These are phyloP conservation scores for Aspergillus texensis DNA, from an alignment of 2,329 filamentous ascomycete genomes.

Conservation along the genomic window DNA sequence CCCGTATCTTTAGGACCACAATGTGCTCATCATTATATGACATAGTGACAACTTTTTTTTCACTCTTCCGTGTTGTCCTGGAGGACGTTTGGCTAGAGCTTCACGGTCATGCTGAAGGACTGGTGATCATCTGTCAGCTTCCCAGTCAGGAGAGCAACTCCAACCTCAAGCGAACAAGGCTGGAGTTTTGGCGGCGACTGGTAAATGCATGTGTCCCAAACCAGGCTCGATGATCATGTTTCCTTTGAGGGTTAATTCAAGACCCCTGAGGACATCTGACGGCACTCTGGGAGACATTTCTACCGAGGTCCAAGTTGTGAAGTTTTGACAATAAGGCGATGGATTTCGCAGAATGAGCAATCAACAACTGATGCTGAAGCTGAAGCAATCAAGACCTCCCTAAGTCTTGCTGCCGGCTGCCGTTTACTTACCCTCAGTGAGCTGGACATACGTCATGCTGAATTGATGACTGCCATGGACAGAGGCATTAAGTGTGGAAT, in stretches of 20 bases:
- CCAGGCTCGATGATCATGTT: neutral
- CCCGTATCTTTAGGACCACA: neutral
- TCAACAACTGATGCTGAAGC: neutral
- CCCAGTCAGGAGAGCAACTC: neutral
- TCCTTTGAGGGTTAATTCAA: neutral
- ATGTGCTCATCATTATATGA: neutral
- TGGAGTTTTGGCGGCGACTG: neutral
- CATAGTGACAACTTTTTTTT: neutral
- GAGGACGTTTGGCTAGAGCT: neutral
- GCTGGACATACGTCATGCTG: neutral
- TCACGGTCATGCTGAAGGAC: neutral
- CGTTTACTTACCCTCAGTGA: neutral
- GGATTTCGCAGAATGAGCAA: neutral
- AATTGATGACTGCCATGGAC: neutral
- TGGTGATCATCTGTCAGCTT: neutral
- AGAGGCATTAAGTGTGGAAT: neutral
- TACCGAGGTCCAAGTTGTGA: neutral
- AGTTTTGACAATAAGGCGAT: neutral
- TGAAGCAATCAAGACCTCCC: neutral
- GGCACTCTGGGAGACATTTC: neutral
- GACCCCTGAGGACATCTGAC: neutral
- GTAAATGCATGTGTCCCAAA: neutral
- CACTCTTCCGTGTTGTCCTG: neutral
- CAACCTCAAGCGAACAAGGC: neutral
- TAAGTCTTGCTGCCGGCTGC: neutral